Base-by-base conservation (phyloP, 2,329 filamentous ascomycete species). In the Hymenoscyphus scutula region DNA sequence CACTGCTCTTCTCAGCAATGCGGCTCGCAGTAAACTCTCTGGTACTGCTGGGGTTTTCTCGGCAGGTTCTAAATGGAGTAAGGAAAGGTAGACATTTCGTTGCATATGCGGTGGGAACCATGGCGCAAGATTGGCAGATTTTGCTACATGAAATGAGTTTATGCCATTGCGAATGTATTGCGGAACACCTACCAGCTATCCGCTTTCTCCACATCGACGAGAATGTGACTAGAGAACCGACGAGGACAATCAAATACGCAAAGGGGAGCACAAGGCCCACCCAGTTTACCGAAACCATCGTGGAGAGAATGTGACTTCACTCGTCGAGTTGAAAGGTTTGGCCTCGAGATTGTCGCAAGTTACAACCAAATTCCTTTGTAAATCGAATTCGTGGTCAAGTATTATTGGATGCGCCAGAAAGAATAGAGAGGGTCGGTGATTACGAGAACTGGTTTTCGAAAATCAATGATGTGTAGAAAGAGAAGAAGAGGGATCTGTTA, bases 81-180 rank as follows among this genome's bases (percentile, higher is more conserved):
- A 87, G 53, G 92, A 92, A 64, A 97, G 86, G 81, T 98, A 99
- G 74, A 99, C 86, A 77, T 99, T 93, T 77, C 94, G 91, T 77
- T 95, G 90, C 58, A 96, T 82, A 76, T 99, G 93, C 59, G 89
- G 84, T 27, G 89, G 88, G 78, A 99, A 99, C 94, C 95, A 99
- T 70, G 94, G 92, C 69, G 90, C 92, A 65, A 99, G 87, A 69
- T 90, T 91, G 60, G 91, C 89, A 71, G 90, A 89, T 79, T 92
- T 87, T 68, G 82, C 90, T 92, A 68, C 61, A 61, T 27, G 30
- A 25, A 60, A 63, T 69, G 63, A 71, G 62, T 62, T 60, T 59
- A 64, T 69, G 67, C 68, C 65, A 25, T 37, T 25, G 5, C 53
- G 25, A 17, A 7, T 7, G 11, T 6, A 11, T 13, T 15, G 11